These are phyloP conservation scores for Xylaria polymorpha DNA, from an alignment of 2,329 filamentous ascomycete genomes.

Conservation along the genomic window DNA sequence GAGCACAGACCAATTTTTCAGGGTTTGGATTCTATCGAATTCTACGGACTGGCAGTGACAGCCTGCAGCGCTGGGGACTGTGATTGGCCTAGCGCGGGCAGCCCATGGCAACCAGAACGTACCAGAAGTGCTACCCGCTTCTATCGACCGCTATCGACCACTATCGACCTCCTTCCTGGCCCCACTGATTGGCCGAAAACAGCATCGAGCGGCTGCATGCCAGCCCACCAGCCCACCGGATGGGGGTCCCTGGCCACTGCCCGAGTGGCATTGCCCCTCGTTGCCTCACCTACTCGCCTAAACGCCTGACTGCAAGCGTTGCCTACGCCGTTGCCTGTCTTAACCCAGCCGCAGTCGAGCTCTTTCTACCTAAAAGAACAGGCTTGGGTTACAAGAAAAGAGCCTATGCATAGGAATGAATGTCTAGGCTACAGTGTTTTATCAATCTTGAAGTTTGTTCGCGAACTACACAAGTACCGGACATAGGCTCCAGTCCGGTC, in stretches of 20 bases:
- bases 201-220: conserved; percentile 36
- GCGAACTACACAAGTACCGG: background rate
- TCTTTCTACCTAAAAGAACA: background rate
- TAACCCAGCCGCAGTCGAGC: conserved; percentile 3
- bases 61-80: conserved; percentile 28
- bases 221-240: conserved; percentile 27
- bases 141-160: conserved; percentile 32
- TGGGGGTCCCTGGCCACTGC: conserved; percentile 10
- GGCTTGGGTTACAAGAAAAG: too few species aligned
- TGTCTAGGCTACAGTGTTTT: background rate
- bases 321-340: background rate
- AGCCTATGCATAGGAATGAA: background rate
- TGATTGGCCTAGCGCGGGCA: conserved; percentile 41
- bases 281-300: conserved; percentile 28
- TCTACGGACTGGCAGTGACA: conserved; percentile 46
- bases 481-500: background rate
- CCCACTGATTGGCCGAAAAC: conserved; percentile 46
- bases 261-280: conserved; percentile 28
- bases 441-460: background rate
- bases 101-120: conserved; percentile 43
- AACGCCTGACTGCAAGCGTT: conserved; percentile 2
- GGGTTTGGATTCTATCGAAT: conserved; percentile 50
- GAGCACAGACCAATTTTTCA: conserved; percentile 46
- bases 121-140: conserved; percentile 34
- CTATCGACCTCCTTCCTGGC: conserved; percentile 29